Evolutionary conservation across 2,329 filamentous ascomycete genomes (phyloP).

Genomic region (Xylaria sp.): DNA sequence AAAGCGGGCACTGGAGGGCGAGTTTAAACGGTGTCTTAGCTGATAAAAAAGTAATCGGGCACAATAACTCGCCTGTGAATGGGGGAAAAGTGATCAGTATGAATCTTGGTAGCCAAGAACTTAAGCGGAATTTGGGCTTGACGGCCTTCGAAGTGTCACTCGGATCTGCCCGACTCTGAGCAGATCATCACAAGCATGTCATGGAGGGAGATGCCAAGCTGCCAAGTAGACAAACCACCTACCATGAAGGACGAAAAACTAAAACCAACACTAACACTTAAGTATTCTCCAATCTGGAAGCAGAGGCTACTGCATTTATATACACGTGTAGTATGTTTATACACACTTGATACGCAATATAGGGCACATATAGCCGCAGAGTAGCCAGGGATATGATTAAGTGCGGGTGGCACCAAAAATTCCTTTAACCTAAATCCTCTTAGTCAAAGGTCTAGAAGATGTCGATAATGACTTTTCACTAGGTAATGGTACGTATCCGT

Average conservation of each 20-base stretch:
- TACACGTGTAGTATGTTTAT: too few species aligned
- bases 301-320: background rate
- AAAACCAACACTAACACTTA: background rate
- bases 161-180: background rate
- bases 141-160: too few species aligned
- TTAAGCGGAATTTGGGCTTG: conserved; percentile 12
- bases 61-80: conserved; percentile 10
- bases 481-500: background rate
- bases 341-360: too few species aligned
- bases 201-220: background rate
- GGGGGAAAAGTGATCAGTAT: conserved; percentile 6
- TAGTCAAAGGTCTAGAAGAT: conserved; percentile 19
- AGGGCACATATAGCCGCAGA: background rate
- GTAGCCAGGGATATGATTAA: background rate
- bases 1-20: conserved; percentile 1
- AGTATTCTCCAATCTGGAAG: conserved; percentile 1
- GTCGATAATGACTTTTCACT: conserved; percentile 4
- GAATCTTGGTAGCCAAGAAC: conserved; percentile 11
- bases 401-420: conserved; percentile 1
- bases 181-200: background rate
- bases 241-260: background rate
- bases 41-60: background rate
- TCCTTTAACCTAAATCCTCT: conserved; percentile 13
- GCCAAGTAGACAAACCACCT: too few species aligned
- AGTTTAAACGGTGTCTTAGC: conserved; percentile 2